Evolutionary conservation across 2,329 filamentous ascomycete genomes (phyloP), one percentile per base, ranked within the genome.

Genomic region (Endothia cerciana): DNA sequence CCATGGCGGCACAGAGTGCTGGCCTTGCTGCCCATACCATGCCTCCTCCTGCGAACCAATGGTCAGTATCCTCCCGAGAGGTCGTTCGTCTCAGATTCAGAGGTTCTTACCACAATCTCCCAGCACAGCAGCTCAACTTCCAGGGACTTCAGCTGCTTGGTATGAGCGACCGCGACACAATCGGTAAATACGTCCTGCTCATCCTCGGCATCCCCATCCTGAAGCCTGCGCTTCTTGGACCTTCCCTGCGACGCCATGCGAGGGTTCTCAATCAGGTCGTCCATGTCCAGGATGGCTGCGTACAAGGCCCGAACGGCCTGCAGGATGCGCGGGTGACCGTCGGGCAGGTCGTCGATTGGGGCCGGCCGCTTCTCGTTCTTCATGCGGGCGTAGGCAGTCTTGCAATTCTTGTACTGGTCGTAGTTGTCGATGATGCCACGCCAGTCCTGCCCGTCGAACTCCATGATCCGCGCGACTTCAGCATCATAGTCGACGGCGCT

Each of bases 161-260:
- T 55, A 15, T 28, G 51, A 36, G 51, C 30, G n/a, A 55, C 30
- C 8, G 51, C 64, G n/a, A 56, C 64, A 36, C 58, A 60, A 22
- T 56, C 47, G 4, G 43, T 38, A 59, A 55, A 45, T 19, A 57
- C 55, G 36, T 66, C 63, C 45, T 66, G 58, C 55, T 38, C 60
- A 40, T 28, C 58, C 60, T 25, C 51, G 25, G 30, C 17, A 2
- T 33, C 30, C 10, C 28, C 30, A 36, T 55, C 17, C 25, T 11
- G 8, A 15, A 11, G 3, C 10, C 15, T 55, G 7, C 51, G 51
- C 51, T 55, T 55, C 30, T 33, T 19, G 2, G 28, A 8, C 51
- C n/a, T 55, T 15, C 25, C 15, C 47, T 51, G 47, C 13, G 19
- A 4, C 51, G n/a, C 36, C 28, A 55, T 25, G 7, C 51, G 51